Percentiles rank a stretch among this genome's conserved stretches.
These are phyloP conservation scores for Boletus vermiculosoides DNA, from an alignment of 768 basidiomycete genomes.

Conservation along the genomic window DNA sequence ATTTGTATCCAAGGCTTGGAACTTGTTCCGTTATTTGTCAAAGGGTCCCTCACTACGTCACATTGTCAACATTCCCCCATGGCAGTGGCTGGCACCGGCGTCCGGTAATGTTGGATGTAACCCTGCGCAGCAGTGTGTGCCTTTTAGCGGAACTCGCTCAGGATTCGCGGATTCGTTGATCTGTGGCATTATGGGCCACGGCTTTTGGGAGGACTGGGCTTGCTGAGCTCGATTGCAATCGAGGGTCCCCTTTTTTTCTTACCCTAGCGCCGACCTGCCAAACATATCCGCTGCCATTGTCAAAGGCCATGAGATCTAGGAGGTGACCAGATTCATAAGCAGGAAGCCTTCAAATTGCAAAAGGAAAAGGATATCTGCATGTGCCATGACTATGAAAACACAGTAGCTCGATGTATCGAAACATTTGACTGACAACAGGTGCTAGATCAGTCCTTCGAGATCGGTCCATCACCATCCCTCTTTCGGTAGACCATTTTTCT, in stretches of 20 bases:
- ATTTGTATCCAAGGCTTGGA: background rate
- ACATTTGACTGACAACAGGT: slow-evolving; percentile 21
- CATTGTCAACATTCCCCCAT: slow-evolving; percentile 7
- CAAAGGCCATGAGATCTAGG: background rate
- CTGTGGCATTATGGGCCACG: slow-evolving; percentile 2
- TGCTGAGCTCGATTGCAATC: slow-evolving; percentile 17
- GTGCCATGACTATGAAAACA: slow-evolving; percentile 25
- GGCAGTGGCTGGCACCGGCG: slow-evolving; percentile 7
- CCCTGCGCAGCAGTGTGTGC: slow-evolving; percentile 21
- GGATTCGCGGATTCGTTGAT: slow-evolving; percentile 18
- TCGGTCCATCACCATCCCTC: slow-evolving; percentile 26
- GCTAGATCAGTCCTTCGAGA: slow-evolving; percentile 30
- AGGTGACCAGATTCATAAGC: background rate
- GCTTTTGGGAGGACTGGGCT: background rate
- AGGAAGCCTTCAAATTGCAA: slow-evolving; percentile 13
- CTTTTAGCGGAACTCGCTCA: slow-evolving; percentile 11
- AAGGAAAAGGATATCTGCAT: slow-evolving; percentile 15
- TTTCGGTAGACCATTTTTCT: slow-evolving; percentile 24
- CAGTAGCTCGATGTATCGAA: slow-evolving; percentile 17
- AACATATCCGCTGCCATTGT: slow-evolving; percentile 6
- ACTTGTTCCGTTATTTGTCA: slow-evolving; percentile 5
- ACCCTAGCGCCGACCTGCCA: slow-evolving; percentile 18
- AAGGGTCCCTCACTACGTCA: slow-evolving; percentile 11
- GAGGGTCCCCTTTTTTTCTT: slow-evolving; percentile 9
- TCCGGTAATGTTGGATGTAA: slow-evolving; percentile 6